Evolutionary conservation across 352 stramenopile genomes (phyloP).

Genomic region (Saprolegnia diclina): DNA sequence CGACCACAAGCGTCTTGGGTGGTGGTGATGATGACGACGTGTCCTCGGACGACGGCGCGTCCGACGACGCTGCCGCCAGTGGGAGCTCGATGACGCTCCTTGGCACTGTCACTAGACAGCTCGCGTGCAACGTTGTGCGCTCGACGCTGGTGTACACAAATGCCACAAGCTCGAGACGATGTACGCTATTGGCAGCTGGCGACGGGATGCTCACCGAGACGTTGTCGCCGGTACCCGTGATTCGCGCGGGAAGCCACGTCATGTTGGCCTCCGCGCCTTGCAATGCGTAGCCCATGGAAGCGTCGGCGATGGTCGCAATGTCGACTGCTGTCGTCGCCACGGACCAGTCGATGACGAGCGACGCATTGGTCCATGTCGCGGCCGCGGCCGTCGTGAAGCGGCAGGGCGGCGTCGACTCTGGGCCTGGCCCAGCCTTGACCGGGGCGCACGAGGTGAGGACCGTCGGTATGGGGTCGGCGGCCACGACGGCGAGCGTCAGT

Average conservation of each 20-base stretch:
- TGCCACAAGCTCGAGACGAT: no score
- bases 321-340: neutral
- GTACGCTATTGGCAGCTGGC: no score
- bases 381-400: neutral
- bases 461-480: neutral
- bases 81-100: no score
- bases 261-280: neutral
- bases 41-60: no score
- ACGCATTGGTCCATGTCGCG: slow-evolving; percentile 1
- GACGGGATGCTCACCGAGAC: neutral
- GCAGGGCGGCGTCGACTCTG: neutral
- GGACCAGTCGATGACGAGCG: neutral
- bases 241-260: neutral
- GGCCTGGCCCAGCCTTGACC: no score
- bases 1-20: neutral
- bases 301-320: neutral
- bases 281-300: neutral
- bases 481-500: neutral
- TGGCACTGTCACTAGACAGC: no score
- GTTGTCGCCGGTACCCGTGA: neutral
- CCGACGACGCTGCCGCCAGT: no score
- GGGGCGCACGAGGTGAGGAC: neutral
- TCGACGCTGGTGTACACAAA: no score
- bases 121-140: no score
- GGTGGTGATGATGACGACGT: neutral